Evolutionary conservation across 2,329 filamentous ascomycete genomes (phyloP).

Genomic region (Nemania diffusa): DNA sequence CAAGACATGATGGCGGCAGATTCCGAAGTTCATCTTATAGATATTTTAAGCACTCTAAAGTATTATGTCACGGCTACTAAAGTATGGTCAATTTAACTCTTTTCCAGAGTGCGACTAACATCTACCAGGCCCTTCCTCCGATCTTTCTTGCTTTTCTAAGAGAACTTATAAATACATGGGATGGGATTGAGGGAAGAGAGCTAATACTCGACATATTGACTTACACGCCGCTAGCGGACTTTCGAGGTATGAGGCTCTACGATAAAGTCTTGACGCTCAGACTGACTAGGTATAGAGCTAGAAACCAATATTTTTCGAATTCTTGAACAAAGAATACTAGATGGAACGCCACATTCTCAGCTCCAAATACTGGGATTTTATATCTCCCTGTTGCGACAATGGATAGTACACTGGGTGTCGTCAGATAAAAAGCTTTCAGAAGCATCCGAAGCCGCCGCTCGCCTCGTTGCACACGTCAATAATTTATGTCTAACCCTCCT

Average conservation of each 20-base stretch:
- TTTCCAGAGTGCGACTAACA: slow-evolving; percentile 27
- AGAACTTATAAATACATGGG: slow-evolving; percentile 69
- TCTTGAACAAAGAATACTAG: slow-evolving; percentile 63
- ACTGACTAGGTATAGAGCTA: slow-evolving; percentile 58
- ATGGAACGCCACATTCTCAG: slow-evolving; percentile 63
- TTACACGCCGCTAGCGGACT: slow-evolving; percentile 64
- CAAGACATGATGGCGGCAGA: slow-evolving; percentile 66
- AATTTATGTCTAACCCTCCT: slow-evolving; percentile 68
- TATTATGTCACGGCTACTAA: slow-evolving; percentile 67
- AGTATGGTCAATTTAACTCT: slow-evolving; percentile 50
- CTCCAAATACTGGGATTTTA: slow-evolving; percentile 73
- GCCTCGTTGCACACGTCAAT: slow-evolving; percentile 62
- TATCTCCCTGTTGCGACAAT: slow-evolving; percentile 70
- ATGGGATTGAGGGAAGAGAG: slow-evolving; percentile 65
- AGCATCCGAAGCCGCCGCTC: slow-evolving; percentile 53
- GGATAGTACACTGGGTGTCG: slow-evolving; percentile 60
- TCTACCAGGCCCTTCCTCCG: slow-evolving; percentile 56
- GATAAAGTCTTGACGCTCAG: not conserved
- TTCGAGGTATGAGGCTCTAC: slow-evolving; percentile 59
- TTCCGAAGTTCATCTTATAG: slow-evolving; percentile 60
- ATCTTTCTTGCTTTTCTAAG: slow-evolving; percentile 61
- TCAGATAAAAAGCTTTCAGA: slow-evolving; percentile 50
- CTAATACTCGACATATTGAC: slow-evolving; percentile 68
- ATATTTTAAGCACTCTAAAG: slow-evolving; percentile 65
- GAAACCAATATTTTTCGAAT: slow-evolving; percentile 59